A percentile compares a stretch with the other conserved stretches of the same genome.
phyloP scores from a whole-genome alignment of 371 early-diverging fungal genomes.

The Zopfochytrium polystomum region DNA sequence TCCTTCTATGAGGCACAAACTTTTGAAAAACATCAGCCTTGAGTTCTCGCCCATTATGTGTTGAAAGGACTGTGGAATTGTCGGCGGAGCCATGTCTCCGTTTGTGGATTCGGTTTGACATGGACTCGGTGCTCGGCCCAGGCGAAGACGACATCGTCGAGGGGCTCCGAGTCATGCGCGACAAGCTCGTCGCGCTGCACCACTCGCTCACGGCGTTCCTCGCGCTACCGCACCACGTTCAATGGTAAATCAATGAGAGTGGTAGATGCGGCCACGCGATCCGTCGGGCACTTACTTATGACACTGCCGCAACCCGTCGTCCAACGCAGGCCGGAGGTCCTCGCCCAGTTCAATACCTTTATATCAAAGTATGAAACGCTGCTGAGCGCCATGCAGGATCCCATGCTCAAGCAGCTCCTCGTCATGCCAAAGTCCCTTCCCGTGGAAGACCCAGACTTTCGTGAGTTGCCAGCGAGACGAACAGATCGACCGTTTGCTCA shows the following conservation, averaged over 20 bases:
- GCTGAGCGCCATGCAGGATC: background rate
- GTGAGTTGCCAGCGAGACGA: conserved; percentile 2
- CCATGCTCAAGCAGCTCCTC: background rate
- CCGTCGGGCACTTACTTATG: background rate
- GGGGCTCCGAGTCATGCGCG: background rate
- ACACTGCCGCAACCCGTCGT: background rate
- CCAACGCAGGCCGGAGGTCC: conserved; percentile 11
- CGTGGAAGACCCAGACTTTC: conserved; percentile 20
- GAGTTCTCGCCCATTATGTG: too few species aligned
- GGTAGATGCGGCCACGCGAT: background rate
- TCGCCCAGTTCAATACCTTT: conserved; percentile 16
- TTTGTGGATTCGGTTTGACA: too few species aligned
- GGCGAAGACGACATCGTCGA: background rate
- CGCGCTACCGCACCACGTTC: background rate
- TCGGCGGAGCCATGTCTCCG: too few species aligned
- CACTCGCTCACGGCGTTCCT: conserved; percentile 5
- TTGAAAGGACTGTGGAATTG: too few species aligned
- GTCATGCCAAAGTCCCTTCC: conserved; percentile 3
- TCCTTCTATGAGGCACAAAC: too few species aligned
- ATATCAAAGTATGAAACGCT: conserved; percentile 12
- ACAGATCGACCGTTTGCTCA: background rate
- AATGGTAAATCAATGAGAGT: conserved; percentile 2
- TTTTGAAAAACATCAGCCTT: too few species aligned
- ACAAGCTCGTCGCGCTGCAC: background rate
- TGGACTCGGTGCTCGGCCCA: too few species aligned